phyloP scores from a whole-genome alignment of 1,284 basidiomycete species.

The Porogramme epimiltina region DNA sequence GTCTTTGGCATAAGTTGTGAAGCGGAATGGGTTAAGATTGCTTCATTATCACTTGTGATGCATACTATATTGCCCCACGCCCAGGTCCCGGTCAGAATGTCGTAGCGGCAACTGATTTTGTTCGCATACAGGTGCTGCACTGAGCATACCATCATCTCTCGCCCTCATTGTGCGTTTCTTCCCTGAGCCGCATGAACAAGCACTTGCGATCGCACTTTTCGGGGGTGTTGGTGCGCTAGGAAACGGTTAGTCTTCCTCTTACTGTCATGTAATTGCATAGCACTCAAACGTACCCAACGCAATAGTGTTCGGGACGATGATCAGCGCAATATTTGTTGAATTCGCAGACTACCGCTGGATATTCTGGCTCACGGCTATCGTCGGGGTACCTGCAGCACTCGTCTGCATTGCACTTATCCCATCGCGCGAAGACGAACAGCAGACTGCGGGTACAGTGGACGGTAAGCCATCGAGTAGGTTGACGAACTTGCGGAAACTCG shows the following conservation, averaged over 20 bases:
- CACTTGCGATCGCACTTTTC: constrained; percentile 38
- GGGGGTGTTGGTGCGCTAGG: constrained; percentile 37
- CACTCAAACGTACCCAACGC: not conserved
- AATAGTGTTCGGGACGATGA: constrained; percentile 32
- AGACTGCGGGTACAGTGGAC: not conserved
- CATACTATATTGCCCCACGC: no score
- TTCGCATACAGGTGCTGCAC: constrained; percentile 24
- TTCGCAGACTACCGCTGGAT: constrained; percentile 37
- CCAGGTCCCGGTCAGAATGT: no score
- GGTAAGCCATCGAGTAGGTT: not conserved
- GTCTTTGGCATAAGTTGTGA: no score
- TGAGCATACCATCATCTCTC: constrained; percentile 41
- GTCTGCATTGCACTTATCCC: constrained; percentile 28
- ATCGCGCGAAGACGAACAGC: constrained; percentile 22
- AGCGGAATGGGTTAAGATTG: no score
- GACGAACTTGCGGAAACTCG: constrained; percentile 18
- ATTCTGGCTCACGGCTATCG: constrained; percentile 40
- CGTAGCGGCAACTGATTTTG: no score
- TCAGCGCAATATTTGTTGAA: constrained; percentile 35
- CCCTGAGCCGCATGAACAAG: constrained; percentile 37
- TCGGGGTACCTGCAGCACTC: constrained; percentile 29
- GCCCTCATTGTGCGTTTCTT: constrained; percentile 41
- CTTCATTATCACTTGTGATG: no score
- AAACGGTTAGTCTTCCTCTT: constrained; percentile 30
- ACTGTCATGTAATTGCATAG: not conserved